These are phyloP conservation scores for Myriosclerotinia scirpicola DNA, from an alignment of 2,329 filamentous ascomycete genomes.

Conservation along the genomic window DNA sequence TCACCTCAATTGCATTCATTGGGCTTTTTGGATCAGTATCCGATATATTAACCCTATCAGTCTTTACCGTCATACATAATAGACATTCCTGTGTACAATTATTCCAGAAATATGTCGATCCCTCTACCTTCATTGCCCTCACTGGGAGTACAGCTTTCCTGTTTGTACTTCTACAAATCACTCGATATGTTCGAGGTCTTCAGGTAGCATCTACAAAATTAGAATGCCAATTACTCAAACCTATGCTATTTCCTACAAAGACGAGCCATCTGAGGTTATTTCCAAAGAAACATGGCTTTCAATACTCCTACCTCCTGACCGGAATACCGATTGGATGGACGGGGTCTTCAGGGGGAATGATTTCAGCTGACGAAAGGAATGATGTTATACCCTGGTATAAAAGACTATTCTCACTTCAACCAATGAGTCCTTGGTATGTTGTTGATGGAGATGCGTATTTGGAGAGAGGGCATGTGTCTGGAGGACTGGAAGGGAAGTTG, in stretches of 20 bases:
- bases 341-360: slow-evolving; percentile 54
- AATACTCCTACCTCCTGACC: slow-evolving; percentile 68
- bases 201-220: slow-evolving; percentile 10
- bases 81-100: slow-evolving; percentile 21
- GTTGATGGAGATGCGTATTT: slow-evolving; percentile 63
- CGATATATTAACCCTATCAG: slow-evolving; percentile 20
- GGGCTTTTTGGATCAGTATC: slow-evolving; percentile 13
- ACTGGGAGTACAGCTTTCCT: slow-evolving; percentile 5
- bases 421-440: slow-evolving; percentile 49
- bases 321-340: slow-evolving; percentile 66
- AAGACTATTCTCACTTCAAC: slow-evolving; percentile 38
- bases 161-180: slow-evolving; percentile 29
- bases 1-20: slow-evolving; percentile 10
- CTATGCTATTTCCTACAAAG: slow-evolving; percentile 62
- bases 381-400: slow-evolving; percentile 35
- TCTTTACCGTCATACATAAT: slow-evolving; percentile 24
- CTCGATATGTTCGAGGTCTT: slow-evolving; percentile 31
- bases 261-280: slow-evolving; percentile 67
- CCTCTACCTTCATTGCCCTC: slow-evolving; percentile 24
- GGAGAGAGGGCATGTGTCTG: slow-evolving; percentile 50
- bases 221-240: slow-evolving; percentile 34
- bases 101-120: slow-evolving; percentile 23
- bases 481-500: slow-evolving; percentile 64
- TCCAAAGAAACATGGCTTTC: slow-evolving; percentile 66
- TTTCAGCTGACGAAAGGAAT: slow-evolving; percentile 49